These are phyloP conservation scores for Isabelozyma heimii DNA, from an alignment of 805 yeast species.

Conservation along the genomic window DNA sequence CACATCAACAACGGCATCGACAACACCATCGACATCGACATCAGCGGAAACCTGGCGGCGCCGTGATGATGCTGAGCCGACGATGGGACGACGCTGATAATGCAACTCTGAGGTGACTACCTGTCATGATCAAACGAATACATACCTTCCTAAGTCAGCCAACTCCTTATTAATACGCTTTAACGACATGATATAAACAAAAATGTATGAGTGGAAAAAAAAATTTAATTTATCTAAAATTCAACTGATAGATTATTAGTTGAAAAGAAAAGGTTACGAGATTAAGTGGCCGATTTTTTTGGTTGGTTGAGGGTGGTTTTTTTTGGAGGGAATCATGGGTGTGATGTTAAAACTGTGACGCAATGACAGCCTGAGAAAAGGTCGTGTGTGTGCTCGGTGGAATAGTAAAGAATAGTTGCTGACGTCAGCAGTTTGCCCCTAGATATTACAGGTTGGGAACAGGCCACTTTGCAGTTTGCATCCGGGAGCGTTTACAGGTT, in stretches of 20 bases:
- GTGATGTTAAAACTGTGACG: not conserved
- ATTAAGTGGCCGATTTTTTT: not conserved
- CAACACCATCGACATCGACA: not conserved
- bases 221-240: not conserved
- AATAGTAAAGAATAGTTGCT: not conserved
- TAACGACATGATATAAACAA: slow-evolving; percentile 61
- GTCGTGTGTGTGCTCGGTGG: not conserved
- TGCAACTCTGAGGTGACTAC: not conserved
- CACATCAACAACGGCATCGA: not conserved
- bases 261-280: not conserved
- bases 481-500: not conserved
- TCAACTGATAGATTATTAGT: not conserved
- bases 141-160: slow-evolving; percentile 90
- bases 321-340: not conserved
- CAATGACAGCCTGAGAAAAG: not conserved
- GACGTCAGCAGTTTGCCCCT: not conserved
- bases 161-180: slow-evolving; percentile 96
- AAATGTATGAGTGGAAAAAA: not conserved
- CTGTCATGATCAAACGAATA: slow-evolving; percentile 13
- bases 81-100: not conserved
- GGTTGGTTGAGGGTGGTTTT: not conserved
- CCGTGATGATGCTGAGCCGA: not conserved
- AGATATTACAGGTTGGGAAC: not conserved
- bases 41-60: not conserved
- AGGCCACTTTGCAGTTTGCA: too few species aligned